Conservation (phyloP, 495 filamentous ascomycete genomes). For the Parmelia sp. region DNA sequence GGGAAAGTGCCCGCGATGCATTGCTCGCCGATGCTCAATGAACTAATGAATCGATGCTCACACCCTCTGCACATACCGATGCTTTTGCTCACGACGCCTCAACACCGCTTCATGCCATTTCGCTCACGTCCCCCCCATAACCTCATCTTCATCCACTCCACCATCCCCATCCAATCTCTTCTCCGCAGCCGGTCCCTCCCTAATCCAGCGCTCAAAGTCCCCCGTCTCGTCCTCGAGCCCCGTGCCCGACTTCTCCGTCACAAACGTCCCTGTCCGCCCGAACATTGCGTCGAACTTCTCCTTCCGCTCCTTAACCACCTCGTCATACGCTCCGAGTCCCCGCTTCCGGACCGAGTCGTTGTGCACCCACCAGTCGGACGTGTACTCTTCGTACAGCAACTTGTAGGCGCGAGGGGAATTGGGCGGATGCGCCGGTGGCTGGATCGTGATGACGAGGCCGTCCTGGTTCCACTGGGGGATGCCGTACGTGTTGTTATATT, state of each 20-base stretch:
- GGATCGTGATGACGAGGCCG: slow-evolving; percentile 66
- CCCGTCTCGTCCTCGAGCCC: slow-evolving; percentile 21
- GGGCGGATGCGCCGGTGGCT: neutral
- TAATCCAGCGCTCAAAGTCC: slow-evolving; percentile 18
- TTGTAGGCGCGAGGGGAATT: slow-evolving; percentile 70
- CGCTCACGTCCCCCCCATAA: slow-evolving; percentile 22
- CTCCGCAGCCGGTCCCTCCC: slow-evolving; percentile 13
- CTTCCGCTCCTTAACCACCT: slow-evolving; percentile 20
- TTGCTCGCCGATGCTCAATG: neutral
- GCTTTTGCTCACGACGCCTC: neutral
- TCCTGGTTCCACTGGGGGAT: slow-evolving; percentile 59
- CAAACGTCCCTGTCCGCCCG: slow-evolving; percentile 21
- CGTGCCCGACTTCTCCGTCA: slow-evolving; percentile 15
- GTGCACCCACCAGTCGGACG: slow-evolving; percentile 51
- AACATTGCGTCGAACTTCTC: slow-evolving; percentile 22
- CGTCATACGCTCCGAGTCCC: slow-evolving; percentile 21
- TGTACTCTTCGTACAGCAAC: slow-evolving; percentile 67
- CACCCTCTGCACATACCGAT: too few relatives aligned
- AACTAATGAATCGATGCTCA: neutral
- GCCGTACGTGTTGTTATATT: slow-evolving; percentile 40
- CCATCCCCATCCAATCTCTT: neutral
- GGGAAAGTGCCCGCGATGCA: too few relatives aligned
- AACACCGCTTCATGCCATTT: neutral
- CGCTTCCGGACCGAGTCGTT: slow-evolving; percentile 14
- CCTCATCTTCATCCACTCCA: slow-evolving; percentile 20